Percentiles rank a stretch among this genome's conserved stretches.
These are phyloP conservation scores for Oligophagozyma castellii DNA, from an alignment of 1,139 yeast species.

Conservation along the genomic window DNA sequence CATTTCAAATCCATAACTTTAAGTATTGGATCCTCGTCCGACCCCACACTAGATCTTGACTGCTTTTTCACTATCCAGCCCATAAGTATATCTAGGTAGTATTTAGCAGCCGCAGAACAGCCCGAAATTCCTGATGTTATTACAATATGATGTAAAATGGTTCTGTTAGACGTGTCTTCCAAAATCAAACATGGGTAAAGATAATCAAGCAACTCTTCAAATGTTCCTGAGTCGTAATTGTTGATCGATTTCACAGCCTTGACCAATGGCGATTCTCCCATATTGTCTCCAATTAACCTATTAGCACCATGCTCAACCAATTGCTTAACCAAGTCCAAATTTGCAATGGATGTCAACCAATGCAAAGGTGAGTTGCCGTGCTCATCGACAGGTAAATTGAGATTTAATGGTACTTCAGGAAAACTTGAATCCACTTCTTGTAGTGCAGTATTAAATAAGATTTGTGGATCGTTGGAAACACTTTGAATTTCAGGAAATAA, in stretches of 20 bases:
- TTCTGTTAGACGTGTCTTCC: constrained; percentile 64
- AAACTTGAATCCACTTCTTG: constrained; percentile 15
- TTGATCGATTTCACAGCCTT: constrained; percentile 84
- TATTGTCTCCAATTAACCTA: constrained; percentile 58
- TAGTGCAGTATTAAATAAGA: constrained; percentile 9
- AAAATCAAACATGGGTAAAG: constrained; percentile 65
- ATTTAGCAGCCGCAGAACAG: constrained; percentile 54
- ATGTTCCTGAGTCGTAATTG: constrained; percentile 62
- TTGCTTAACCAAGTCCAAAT: constrained; percentile 57
- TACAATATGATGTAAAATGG: constrained; percentile 89
- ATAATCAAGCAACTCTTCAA: constrained; percentile 56
- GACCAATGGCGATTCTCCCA: constrained; percentile 83
- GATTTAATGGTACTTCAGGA: constrained; percentile 32
- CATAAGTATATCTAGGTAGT: constrained; percentile 61
- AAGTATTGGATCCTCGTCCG: constrained; percentile 29
- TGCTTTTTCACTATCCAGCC: constrained; percentile 59
- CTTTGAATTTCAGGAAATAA: constrained; percentile 18
- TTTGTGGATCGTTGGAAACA: constrained; percentile 1
- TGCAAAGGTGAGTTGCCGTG: constrained; percentile 89
- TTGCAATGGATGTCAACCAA: constrained; percentile 92
- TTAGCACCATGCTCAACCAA: constrained; percentile 53
- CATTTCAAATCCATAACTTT: constrained; percentile 38
- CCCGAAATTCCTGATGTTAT: constrained; percentile 62
- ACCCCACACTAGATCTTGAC: constrained; percentile 8
- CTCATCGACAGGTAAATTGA: constrained; percentile 82